Conservation (phyloP, 495 filamentous ascomycete genomes). For the Penicillium psychrofluorescens region DNA sequence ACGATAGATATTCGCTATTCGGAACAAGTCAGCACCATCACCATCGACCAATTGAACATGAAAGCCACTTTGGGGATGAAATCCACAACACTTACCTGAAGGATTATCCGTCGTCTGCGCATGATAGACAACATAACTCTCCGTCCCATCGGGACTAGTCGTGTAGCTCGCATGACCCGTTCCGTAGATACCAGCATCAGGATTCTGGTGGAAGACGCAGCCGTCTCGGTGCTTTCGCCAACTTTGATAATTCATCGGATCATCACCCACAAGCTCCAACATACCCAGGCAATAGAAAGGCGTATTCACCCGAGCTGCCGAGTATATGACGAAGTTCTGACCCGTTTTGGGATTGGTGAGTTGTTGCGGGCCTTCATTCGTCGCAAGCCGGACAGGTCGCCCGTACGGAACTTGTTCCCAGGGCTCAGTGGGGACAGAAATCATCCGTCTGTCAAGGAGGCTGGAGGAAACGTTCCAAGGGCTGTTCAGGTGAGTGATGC, state of each 20-base stretch:
- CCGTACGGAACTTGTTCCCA: constrained; percentile 45
- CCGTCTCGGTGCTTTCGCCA: constrained; percentile 38
- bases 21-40: constrained; percentile 2
- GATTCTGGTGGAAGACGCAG: constrained; percentile 45
- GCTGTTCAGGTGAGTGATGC: constrained; percentile 34
- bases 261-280: constrained; percentile 37
- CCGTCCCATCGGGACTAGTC: constrained; percentile 35
- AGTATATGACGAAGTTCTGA: constrained; percentile 41
- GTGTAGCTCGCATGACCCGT: constrained; percentile 43
- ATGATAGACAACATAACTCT: constrained; percentile 45
- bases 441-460: constrained; percentile 33
- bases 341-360: constrained; percentile 38
- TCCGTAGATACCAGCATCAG: constrained; percentile 31
- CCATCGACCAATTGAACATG: too few species aligned
- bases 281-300: constrained; percentile 34
- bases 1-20: constrained; percentile 5
- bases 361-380: constrained; percentile 44
- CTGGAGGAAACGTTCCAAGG: constrained; percentile 38
- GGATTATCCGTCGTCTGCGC: constrained; percentile 28
- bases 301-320: constrained; percentile 39
- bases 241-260: constrained; percentile 42
- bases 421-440: constrained; percentile 33
- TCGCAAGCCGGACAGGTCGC: constrained; percentile 31
- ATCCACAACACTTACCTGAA: constrained; percentile 15
- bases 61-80: too few species aligned